Base-by-base conservation (phyloP, 2,329 filamentous ascomycete genomes). In the Apiospora kogelbergensis region DNA sequence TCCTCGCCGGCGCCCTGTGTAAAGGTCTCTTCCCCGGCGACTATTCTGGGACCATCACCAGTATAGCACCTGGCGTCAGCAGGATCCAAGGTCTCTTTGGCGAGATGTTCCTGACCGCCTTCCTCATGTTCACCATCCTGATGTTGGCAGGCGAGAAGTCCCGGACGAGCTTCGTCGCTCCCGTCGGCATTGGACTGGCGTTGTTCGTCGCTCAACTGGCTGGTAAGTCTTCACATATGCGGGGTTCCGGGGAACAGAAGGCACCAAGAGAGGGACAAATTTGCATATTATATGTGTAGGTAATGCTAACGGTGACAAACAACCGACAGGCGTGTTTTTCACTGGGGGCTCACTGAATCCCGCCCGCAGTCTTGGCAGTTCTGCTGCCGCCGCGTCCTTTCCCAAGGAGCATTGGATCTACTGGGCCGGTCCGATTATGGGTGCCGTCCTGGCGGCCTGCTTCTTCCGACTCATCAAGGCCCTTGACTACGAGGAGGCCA, bases 101-200 rank as follows among this genome's bases (percentile, higher is more conserved):
- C 70, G 88, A 90, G 75, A 85, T 88, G 81, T 87, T 90, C 74
- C 81, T 90, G 42, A 90, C 88, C 0, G 82, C 86, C 0, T 81
- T 89, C 74, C 81, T 90, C 20, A 84, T 90, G 13, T 85, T 90
- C 69, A 85, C 88, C 7, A 84, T 90, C 68, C 84, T 89, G 75
- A 91, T 91, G 88, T 81, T 91, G 42, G 89, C 89, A 0, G 85
- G 84, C 3, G 89, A 91, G 74, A 92, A 92, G 78, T 89, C 91
- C 74, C 87, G 87, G 71, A 87, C 86, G 6, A 92, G 90, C 0
- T 92, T 85, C 74, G 79, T 92, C 3, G 90, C 90, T 0, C 90
- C 90, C 0, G 79, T 93, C 0, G 90, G 88, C 0, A 91, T 93
- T 71, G 90, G 90, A 0, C 78, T 92, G 1, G 80, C 89, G 0